Conservation (phyloP, 176 grass and related monocot genomes). For the Raddia distichophylla region DNA sequence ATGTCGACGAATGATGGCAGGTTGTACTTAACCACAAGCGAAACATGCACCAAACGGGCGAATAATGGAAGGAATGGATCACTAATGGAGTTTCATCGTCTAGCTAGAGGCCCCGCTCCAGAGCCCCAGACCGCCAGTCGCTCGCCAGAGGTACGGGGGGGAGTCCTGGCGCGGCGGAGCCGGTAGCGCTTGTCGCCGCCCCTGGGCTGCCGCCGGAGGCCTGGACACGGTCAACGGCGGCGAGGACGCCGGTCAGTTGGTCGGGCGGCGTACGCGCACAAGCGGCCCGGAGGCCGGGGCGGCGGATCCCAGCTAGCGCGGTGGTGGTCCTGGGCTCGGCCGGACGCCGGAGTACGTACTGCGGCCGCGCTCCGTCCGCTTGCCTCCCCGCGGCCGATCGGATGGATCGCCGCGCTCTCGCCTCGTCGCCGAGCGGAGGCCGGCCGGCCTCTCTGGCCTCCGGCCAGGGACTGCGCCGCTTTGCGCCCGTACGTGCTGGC, state of each 20-base stretch:
- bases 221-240: slow-evolving; percentile 50
- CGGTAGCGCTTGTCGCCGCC: slow-evolving; percentile 38
- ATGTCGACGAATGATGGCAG: neutral
- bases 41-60: neutral
- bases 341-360: slow-evolving; percentile 21
- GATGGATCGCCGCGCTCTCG: neutral
- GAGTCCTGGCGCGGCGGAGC: neutral
- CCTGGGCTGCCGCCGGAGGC: slow-evolving; percentile 21
- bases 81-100: neutral
- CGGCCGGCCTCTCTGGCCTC: too few relatives aligned
- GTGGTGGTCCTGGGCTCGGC: neutral
- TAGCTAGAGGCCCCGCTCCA: neutral
- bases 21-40: neutral
- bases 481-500: too few relatives aligned
- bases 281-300: slow-evolving; percentile 46
- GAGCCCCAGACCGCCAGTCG: too few relatives aligned
- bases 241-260: slow-evolving; percentile 50
- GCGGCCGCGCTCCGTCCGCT: slow-evolving; percentile 16
- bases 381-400: neutral
- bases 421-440: neutral
- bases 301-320: neutral
- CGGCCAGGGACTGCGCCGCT: neutral
- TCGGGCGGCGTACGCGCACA: slow-evolving; percentile 35
- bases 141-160: neutral
- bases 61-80: neutral